A percentile compares a stretch with the other conserved stretches of the same genome.
Conservation (phyloP, 2,329 filamentous ascomycete species). For the Acrodontium crateriforme region DNA sequence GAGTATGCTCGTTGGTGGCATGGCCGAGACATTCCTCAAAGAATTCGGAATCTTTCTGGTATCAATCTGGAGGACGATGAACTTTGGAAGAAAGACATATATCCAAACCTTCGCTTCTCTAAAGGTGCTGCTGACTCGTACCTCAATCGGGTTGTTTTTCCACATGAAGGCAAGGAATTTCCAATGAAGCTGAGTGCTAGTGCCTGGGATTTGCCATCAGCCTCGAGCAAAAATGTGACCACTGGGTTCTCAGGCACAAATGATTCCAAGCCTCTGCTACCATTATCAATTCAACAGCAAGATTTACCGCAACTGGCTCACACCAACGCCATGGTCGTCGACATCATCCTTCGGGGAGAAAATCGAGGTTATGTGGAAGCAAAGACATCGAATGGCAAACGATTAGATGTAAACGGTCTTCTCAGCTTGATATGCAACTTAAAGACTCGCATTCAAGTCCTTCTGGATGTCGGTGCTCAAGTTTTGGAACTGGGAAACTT, state of each 20-base stretch:
- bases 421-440: conserved; percentile 32
- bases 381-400: background rate
- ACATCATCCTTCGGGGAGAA: conserved; percentile 41
- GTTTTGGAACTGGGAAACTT: conserved; percentile 50
- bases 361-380: conserved; percentile 24
- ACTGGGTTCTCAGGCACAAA: conserved; percentile 64
- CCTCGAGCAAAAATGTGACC: conserved; percentile 34
- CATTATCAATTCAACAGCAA: conserved; percentile 46
- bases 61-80: conserved; percentile 15
- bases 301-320: conserved; percentile 44
- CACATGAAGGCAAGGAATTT: conserved; percentile 51
- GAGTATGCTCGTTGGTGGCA: no score
- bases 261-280: conserved; percentile 46
- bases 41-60: conserved; percentile 11
- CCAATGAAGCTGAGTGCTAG: conserved; percentile 48
- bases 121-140: conserved; percentile 51
- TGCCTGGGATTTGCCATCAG: conserved; percentile 57
- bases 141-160: conserved; percentile 52
- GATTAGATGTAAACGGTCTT: conserved; percentile 23
- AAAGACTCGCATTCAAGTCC: conserved; percentile 36
- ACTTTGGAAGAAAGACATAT: conserved; percentile 10
- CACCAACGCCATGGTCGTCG: conserved; percentile 54
- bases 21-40: conserved; percentile 5
- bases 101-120: conserved; percentile 34
- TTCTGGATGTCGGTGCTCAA: conserved; percentile 59